Evolutionary conservation across 164 flowering plant species (phyloP).

Genomic region (Stephania cephalantha): DNA sequence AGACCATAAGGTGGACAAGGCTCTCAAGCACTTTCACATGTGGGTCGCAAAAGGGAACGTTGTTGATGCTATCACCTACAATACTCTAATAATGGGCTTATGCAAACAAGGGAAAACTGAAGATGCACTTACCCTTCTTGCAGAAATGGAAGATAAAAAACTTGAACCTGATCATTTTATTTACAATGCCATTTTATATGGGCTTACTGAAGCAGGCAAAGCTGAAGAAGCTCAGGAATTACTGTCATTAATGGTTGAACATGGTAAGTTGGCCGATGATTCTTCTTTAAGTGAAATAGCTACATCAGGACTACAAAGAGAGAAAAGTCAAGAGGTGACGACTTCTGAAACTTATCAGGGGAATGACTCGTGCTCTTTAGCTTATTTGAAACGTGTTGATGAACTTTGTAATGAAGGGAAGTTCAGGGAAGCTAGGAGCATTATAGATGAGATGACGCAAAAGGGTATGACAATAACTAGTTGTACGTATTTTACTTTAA

Average conservation of each 20-base stretch:
- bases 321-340: slow-evolving; percentile 16
- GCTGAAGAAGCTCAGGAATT: slow-evolving; percentile 50
- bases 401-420: slow-evolving; percentile 53
- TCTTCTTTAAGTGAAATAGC: slow-evolving; percentile 8
- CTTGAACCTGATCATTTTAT: slow-evolving; percentile 56
- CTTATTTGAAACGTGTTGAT: slow-evolving; percentile 44
- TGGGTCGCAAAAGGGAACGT: slow-evolving; percentile 62
- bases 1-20: slow-evolving; percentile 68
- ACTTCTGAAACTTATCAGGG: slow-evolving; percentile 13
- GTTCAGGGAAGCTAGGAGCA: slow-evolving; percentile 60
- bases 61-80: slow-evolving; percentile 61
- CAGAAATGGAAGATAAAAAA: slow-evolving; percentile 60
- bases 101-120: slow-evolving; percentile 59
- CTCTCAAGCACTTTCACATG: slow-evolving; percentile 56
- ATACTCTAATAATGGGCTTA: slow-evolving; percentile 53
- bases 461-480: slow-evolving; percentile 46
- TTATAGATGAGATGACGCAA: slow-evolving; percentile 35
- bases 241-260: slow-evolving; percentile 32
- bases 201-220: slow-evolving; percentile 52
- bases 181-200: slow-evolving; percentile 39
- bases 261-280: slow-evolving; percentile 24
- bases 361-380: slow-evolving; percentile 31
- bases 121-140: slow-evolving; percentile 45
- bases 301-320: slow-evolving; percentile 11
- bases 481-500: slow-evolving; percentile 45